Evolutionary conservation across 2,329 filamentous ascomycete species (phyloP).

Genomic region (Volutella citrinella): DNA sequence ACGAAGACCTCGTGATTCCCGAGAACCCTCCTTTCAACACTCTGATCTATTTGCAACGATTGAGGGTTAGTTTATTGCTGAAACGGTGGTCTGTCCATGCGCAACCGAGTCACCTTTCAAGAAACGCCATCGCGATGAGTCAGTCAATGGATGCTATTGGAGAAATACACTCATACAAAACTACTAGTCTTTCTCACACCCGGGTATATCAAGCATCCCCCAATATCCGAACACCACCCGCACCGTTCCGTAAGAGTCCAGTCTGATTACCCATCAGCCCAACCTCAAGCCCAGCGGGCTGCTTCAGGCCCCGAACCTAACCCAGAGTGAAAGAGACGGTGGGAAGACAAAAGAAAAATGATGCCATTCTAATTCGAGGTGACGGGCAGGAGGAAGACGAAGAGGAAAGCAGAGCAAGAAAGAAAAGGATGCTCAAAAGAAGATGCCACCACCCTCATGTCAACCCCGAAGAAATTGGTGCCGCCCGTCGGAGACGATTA

Average conservation of each 20-base stretch:
- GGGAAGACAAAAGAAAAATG: no score
- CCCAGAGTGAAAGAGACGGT: constrained; percentile 7
- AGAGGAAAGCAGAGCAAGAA: constrained; percentile 10
- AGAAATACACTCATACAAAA: constrained; percentile 12
- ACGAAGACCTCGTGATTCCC: no score
- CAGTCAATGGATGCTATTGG: constrained; percentile 10
- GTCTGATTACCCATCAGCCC: constrained; percentile 17
- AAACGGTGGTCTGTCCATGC: no score
- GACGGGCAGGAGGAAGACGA: constrained; percentile 2
- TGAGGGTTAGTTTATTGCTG: no score
- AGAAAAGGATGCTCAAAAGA: constrained; percentile 5
- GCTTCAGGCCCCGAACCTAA: no score
- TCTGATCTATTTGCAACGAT: no score
- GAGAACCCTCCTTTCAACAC: no score
- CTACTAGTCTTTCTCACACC: constrained; percentile 19
- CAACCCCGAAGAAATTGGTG: no score
- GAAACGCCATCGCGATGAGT: no score
- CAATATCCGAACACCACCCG: constrained; percentile 22
- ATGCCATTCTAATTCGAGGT: background rate
- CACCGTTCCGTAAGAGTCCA: constrained; percentile 18
- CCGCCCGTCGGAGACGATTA: background rate
- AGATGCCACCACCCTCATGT: constrained; percentile 9
- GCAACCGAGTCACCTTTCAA: no score
- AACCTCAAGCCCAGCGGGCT: no score
- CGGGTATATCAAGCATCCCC: constrained; percentile 26